Percentiles rank a stretch among this genome's conserved stretches.
These are phyloP conservation scores for Colletotrichum sp. DNA, from an alignment of 2,329 filamentous ascomycete genomes.

Conservation along the genomic window DNA sequence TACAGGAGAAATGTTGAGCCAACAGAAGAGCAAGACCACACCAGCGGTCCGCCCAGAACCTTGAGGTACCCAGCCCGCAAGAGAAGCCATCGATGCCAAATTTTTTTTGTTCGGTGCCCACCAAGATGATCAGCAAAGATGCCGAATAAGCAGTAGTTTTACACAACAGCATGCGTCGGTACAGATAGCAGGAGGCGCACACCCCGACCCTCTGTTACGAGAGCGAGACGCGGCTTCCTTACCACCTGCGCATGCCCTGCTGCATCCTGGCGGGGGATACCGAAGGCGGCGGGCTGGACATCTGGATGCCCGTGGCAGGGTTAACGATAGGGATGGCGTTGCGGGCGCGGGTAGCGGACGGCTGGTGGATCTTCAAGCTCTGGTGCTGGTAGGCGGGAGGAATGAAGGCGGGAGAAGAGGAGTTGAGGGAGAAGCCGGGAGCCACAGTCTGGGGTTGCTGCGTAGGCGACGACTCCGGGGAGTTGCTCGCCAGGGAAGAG, in stretches of 20 bases:
- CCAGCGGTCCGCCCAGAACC: slow-evolving; percentile 27
- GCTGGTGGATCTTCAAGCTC: slow-evolving; percentile 86
- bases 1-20: slow-evolving; percentile 41
- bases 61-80: slow-evolving; percentile 42
- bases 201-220: slow-evolving; percentile 34
- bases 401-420: slow-evolving; percentile 69
- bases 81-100: slow-evolving; percentile 47
- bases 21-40: slow-evolving; percentile 33
- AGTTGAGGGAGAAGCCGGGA: slow-evolving; percentile 77
- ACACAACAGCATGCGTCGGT: slow-evolving; percentile 40
- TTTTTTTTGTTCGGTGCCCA: slow-evolving; percentile 47
- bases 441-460: slow-evolving; percentile 84
- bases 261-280: slow-evolving; percentile 69
- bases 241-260: slow-evolving; percentile 62
- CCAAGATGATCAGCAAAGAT: slow-evolving; percentile 49
- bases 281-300: slow-evolving; percentile 85
- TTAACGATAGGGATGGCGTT: slow-evolving; percentile 99
- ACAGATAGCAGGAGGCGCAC: slow-evolving; percentile 39
- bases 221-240: slow-evolving; percentile 41
- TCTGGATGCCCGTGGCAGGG: slow-evolving; percentile 85
- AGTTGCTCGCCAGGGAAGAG: slow-evolving; percentile 93
- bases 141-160: slow-evolving; percentile 42
- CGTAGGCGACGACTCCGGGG: slow-evolving; percentile 88
- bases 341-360: slow-evolving; percentile 84
- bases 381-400: slow-evolving; percentile 68